Percentiles rank a stretch among this genome's conserved stretches.
These are phyloP conservation scores for Termitomyces sp. DNA, from an alignment of 1,284 basidiomycete genomes.

Conservation along the genomic window DNA sequence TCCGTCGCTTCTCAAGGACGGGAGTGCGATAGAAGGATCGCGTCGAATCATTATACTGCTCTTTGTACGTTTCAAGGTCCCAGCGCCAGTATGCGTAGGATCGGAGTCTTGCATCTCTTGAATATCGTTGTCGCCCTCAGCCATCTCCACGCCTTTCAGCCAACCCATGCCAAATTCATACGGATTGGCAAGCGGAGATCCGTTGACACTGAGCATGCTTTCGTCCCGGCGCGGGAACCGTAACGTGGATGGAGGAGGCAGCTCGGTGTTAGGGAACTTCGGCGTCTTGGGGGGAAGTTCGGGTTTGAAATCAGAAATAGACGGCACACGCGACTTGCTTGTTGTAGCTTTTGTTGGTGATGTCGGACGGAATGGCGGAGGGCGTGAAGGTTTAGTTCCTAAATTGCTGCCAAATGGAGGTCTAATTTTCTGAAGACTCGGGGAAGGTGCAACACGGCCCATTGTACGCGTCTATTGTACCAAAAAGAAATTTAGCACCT, in stretches of 20 bases:
- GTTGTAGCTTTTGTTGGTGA: constrained; percentile 46
- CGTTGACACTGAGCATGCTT: constrained; percentile 70
- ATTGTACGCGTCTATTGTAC: constrained; percentile 31
- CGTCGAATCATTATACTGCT: constrained; percentile 60
- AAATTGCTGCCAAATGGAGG: constrained; percentile 34
- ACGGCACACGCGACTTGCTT: constrained; percentile 46
- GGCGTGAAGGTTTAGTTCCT: constrained; percentile 28
- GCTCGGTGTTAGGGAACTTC: constrained; percentile 42
- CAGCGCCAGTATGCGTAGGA: constrained; percentile 18
- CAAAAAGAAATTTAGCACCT: not conserved
- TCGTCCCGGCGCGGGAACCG: constrained; percentile 64
- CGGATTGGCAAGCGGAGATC: constrained; percentile 72
- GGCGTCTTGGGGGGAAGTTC: constrained; percentile 56
- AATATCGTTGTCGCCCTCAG: constrained; percentile 30
- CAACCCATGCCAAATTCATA: constrained; percentile 54
- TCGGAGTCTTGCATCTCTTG: constrained; percentile 17
- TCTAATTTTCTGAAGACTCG: constrained; percentile 50
- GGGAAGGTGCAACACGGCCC: constrained; percentile 39
- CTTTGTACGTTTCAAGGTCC: constrained; percentile 44
- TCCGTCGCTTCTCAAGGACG: constrained; percentile 19
- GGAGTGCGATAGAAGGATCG: constrained; percentile 46
- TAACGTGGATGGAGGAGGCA: constrained; percentile 22
- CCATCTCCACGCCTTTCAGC: constrained; percentile 40
- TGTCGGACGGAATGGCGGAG: constrained; percentile 34
- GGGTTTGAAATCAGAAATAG: constrained; percentile 69